A percentile compares a stretch with the other conserved stretches of the same genome.
Conservation (phyloP, 139 green algal genomes). For the Picochlorum sp. region DNA sequence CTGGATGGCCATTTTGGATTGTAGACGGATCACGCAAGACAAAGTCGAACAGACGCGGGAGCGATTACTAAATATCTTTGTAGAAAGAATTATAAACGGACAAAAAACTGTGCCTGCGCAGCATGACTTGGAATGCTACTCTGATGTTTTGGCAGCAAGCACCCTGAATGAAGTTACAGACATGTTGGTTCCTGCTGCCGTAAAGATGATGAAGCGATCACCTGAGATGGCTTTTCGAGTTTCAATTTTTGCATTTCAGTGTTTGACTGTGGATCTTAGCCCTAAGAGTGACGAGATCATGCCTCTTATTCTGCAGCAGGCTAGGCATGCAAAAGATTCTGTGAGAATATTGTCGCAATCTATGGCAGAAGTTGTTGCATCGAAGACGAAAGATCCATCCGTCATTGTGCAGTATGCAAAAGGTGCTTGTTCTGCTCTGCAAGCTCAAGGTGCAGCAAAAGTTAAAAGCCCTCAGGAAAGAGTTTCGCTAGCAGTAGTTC, state of each 20-base stretch:
- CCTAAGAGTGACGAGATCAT: conserved; percentile 34
- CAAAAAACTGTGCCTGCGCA: conserved; percentile 7
- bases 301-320: conserved; percentile 42
- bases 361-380: conserved; percentile 29
- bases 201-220: conserved; percentile 48
- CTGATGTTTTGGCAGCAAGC: conserved; percentile 28
- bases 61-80: conserved; percentile 10
- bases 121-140: conserved; percentile 20
- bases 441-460: conserved; percentile 48
- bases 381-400: conserved; percentile 5
- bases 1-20: background rate
- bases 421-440: conserved; percentile 14
- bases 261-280: conserved; percentile 33
- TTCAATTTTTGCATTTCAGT: conserved; percentile 14
- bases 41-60: too few species aligned
- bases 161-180: conserved; percentile 29
- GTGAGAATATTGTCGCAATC: conserved; percentile 27
- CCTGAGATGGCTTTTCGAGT: conserved; percentile 51
- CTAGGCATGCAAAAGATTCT: conserved; percentile 44
- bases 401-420: conserved; percentile 13
- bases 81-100: conserved; percentile 25
- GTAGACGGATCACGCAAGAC: background rate
- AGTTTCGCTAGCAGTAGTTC: conserved; percentile 25
- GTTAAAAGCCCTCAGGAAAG: conserved; percentile 50
- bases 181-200: conserved; percentile 43